A percentile compares a stretch with the other conserved stretches of the same genome.
phyloP scores from a whole-genome alignment of 176 grass and related monocot genomes.

The Carex cristatella region DNA sequence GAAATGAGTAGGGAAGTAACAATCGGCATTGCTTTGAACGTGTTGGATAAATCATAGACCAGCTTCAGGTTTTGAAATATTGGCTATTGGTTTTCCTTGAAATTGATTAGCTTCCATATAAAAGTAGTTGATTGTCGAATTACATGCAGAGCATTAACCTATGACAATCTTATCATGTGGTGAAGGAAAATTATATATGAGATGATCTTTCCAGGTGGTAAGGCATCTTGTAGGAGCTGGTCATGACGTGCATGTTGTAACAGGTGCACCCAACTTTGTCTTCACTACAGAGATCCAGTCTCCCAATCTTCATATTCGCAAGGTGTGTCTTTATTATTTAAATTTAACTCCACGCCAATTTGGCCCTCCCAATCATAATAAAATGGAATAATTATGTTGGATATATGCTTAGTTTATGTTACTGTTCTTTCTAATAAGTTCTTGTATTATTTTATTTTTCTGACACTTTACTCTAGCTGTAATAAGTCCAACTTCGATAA shows the following conservation, averaged over 20 bases:
- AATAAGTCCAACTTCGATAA: background rate
- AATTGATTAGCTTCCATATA: background rate
- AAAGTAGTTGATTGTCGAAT: background rate
- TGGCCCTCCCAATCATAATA: background rate
- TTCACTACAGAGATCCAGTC: slow-evolving; percentile 85
- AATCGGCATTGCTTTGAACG: background rate
- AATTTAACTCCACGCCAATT: background rate
- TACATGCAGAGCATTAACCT: background rate
- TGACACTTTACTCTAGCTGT: background rate
- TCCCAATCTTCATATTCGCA: slow-evolving; percentile 71
- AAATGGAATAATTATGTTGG: background rate
- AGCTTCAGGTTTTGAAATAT: background rate
- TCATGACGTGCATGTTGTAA: slow-evolving; percentile 94
- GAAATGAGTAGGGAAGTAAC: background rate
- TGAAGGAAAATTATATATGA: background rate
- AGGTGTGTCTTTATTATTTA: slow-evolving; percentile 19
- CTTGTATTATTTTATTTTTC: background rate
- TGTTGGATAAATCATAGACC: background rate
- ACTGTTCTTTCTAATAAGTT: background rate
- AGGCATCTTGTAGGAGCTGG: slow-evolving; percentile 75
- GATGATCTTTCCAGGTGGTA: slow-evolving; percentile 52
- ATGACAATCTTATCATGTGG: background rate
- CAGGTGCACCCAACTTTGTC: slow-evolving; percentile 82
- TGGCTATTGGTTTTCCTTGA: background rate
- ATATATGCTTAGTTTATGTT: background rate